Base-by-base conservation (phyloP, 768 basidiomycete genomes). In the Mycena rosella region DNA sequence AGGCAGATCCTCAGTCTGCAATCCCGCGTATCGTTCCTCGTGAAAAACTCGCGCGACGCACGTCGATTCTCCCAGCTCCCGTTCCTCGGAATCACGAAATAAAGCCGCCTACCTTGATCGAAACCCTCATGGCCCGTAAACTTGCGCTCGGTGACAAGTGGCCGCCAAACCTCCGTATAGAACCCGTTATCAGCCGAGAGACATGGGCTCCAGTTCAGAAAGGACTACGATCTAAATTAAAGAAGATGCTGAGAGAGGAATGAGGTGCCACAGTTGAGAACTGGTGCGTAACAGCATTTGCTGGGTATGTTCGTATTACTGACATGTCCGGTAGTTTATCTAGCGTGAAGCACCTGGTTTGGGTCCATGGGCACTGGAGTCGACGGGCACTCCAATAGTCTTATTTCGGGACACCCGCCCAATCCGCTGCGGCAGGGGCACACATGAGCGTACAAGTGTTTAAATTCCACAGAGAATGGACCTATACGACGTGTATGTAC, bases 131-230 rank as follows among this genome's bases (percentile, higher is more conserved):
- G 62, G 77, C 80, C 60, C 80, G 79, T 30, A 80, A 85, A 72
- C 70, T 74, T 26, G 78, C 78, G 30, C 76, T 80, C 0, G 84
- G 83, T 5, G 74, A 74, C 13, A 69, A 70, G n/a, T 88, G 81
- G 77, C 87, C 87, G 3, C 67, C 75, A 29, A 88, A 88, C 59
- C 77, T 88, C 51, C 84, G 87, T 40, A 82, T 88, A 44, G 86
- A 88, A 71, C 82, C 85, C 2, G 65, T 81, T 47, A 69, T 85
- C 52, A 77, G 77, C 40, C 82, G 77, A 72, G 76, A 75, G 45
- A 78, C 75, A 20, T 83, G 85, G 53, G 78, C 78, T 42, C 79
- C 81, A 26, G 80, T 84, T 0, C 80, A 79, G 22, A 77, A 76
- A 32, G 79, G 80, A 2, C 68, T 83, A 7, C 73, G 82, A 52